Percentiles rank a stretch among this genome's conserved stretches.
Evolutionary conservation across 2,329 filamentous ascomycete species (phyloP).

Genomic region (Monosporascus sp.): DNA sequence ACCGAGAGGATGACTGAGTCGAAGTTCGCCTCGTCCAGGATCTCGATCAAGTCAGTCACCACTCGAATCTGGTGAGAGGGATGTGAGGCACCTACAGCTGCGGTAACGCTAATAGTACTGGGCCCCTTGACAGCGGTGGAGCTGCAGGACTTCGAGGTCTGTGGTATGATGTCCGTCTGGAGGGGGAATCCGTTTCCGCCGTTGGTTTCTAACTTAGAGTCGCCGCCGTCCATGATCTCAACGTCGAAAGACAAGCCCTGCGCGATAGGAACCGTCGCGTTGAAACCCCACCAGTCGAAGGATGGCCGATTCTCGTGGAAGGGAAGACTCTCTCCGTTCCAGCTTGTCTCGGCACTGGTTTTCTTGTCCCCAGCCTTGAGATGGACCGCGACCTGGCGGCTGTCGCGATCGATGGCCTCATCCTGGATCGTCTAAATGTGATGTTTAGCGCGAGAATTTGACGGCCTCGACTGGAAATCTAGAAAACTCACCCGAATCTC

Average conservation of each 20-base stretch:
- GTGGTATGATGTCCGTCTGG: not conserved
- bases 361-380: not conserved
- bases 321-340: not conserved
- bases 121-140: not conserved
- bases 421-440: not conserved
- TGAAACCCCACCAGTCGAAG: not conserved
- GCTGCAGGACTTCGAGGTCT: not conserved
- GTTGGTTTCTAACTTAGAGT: not conserved
- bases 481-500: conserved; percentile 16
- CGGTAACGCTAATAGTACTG: not conserved
- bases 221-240: not conserved
- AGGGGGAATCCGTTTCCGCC: not conserved
- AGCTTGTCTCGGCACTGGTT: not conserved
- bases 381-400: not conserved
- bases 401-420: not conserved
- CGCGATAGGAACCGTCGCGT: not conserved
- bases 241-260: not conserved
- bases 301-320: not conserved
- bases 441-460: not conserved
- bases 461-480: no score
- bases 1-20: not conserved
- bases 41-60: not conserved
- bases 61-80: no score
- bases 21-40: not conserved
- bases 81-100: not conserved